Conservation (phyloP, 2,329 filamentous ascomycete species). For the Colletotrichum coccodes region DNA sequence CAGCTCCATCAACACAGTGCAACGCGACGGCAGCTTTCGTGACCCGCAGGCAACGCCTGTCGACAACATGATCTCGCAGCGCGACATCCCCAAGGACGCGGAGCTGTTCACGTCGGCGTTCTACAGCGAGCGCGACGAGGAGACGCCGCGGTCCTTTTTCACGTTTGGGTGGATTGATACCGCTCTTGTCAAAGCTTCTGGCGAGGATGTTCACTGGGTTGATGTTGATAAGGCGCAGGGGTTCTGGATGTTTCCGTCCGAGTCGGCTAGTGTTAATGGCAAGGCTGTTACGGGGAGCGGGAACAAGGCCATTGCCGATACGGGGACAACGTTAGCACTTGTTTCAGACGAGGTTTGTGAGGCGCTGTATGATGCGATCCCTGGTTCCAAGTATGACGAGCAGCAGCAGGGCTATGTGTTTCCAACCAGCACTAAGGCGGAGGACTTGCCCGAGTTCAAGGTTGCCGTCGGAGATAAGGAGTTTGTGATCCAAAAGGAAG, state of each 20-base stretch:
- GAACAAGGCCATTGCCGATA: conserved; percentile 64
- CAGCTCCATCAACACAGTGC: conserved; percentile 71
- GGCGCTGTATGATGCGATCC: conserved; percentile 38
- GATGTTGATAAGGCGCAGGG: conserved; percentile 69
- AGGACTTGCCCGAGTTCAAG: conserved; percentile 55
- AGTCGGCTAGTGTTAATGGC: conserved; percentile 64
- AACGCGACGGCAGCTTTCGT: conserved; percentile 55
- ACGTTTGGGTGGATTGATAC: conserved; percentile 77
- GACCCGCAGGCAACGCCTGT: conserved; percentile 75
- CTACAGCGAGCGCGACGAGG: conserved; percentile 49
- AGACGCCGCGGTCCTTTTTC: conserved; percentile 70
- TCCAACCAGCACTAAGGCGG: conserved; percentile 48
- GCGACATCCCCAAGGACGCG: conserved; percentile 77
- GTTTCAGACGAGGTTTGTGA: conserved; percentile 40
- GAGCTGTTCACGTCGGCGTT: conserved; percentile 28
- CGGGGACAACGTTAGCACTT: conserved; percentile 72
- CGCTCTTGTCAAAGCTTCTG: conserved; percentile 64
- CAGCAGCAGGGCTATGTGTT: conserved; percentile 46
- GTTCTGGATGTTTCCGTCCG: conserved; percentile 75
- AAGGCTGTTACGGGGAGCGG: conserved; percentile 46
- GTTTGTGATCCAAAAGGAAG: conserved; percentile 27
- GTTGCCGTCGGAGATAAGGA: conserved; percentile 68
- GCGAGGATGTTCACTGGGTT: conserved; percentile 69
- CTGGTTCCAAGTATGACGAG: conserved; percentile 35
- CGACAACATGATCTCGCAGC: conserved; percentile 74